Evolutionary conservation across 169 alveolate genomes (phyloP).

Genomic region (Blepharisma undulans): DNA sequence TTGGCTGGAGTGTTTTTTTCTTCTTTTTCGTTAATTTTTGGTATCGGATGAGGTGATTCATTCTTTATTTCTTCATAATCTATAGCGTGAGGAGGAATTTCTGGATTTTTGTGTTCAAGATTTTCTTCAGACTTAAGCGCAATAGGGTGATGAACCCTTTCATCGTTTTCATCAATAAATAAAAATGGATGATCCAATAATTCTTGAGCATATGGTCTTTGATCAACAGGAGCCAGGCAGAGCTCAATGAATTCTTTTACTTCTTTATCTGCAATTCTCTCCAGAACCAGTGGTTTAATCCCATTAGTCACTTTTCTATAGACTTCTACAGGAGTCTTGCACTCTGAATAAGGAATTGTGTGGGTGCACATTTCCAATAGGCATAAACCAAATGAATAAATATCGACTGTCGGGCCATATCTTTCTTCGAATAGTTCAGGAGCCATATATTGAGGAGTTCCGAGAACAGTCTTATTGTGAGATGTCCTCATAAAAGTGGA

Average conservation of each 20-base stretch:
- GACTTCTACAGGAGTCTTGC: conserved; percentile 80
- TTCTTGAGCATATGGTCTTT: conserved; percentile 83
- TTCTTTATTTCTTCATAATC: not conserved
- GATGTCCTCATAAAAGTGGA: conserved; percentile 19
- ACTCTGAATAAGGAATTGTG: conserved; percentile 86
- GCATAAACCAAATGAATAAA: conserved; percentile 92
- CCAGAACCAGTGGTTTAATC: conserved; percentile 49
- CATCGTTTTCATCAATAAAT: conserved; percentile 50
- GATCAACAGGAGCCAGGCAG: conserved; percentile 67
- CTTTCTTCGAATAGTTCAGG: conserved; percentile 91
- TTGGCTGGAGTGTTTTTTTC: not conserved
- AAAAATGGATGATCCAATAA: conserved; percentile 65
- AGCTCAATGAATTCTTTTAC: conserved; percentile 74
- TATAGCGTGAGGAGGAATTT: not conserved
- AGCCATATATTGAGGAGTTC: conserved; percentile 92
- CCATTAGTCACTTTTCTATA: conserved; percentile 77
- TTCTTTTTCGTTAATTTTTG: not conserved
- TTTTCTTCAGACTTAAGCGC: not conserved
- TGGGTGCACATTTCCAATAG: conserved; percentile 87
- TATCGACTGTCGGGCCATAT: conserved; percentile 89
- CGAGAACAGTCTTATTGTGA: conserved; percentile 66
- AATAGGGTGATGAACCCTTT: conserved; percentile 16
- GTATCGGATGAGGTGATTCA: not conserved
- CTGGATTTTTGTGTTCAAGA: not conserved
- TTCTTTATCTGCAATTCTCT: conserved; percentile 71